Conservation (phyloP, 2,329 filamentous ascomycete species). For the Phyllosticta capitalensis region DNA sequence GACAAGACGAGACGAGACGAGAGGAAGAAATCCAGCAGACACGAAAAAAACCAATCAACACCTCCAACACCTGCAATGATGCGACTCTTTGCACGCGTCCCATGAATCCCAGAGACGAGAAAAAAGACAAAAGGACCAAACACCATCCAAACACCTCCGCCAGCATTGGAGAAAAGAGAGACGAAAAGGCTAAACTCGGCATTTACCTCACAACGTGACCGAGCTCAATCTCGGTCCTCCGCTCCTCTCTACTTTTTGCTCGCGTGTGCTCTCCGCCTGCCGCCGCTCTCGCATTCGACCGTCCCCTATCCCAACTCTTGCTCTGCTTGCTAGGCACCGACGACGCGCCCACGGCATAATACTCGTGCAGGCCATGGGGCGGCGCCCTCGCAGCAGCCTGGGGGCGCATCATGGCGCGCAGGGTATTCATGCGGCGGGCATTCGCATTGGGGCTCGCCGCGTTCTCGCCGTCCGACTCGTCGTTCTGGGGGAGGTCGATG, state of each 20-base stretch:
- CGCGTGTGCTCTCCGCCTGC: constrained; percentile 10
- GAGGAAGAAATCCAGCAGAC: too few species aligned
- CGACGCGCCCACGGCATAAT: neutral
- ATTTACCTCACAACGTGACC: constrained; percentile 14
- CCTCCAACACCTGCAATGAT: too few species aligned
- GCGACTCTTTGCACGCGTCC: too few species aligned
- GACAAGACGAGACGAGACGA: too few species aligned
- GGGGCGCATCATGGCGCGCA: neutral
- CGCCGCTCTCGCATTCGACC: neutral
- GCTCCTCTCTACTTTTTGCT: constrained; percentile 28
- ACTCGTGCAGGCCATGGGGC: neutral
- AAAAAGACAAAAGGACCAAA: too few species aligned
- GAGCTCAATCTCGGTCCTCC: constrained; percentile 33
- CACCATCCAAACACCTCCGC: too few species aligned
- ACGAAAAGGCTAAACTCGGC: too few species aligned
- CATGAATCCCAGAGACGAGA: too few species aligned
- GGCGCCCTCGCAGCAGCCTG: neutral
- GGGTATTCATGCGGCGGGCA: neutral
- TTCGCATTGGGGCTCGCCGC: neutral
- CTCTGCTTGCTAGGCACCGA: neutral
- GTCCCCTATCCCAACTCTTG: neutral
- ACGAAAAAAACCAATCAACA: too few species aligned
- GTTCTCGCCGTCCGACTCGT: constrained; percentile 4
- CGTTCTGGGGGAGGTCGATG: constrained; percentile 26
- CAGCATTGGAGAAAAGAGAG: too few species aligned